Base-by-base conservation (phyloP, 805 yeast species). In the Ogataea polymorpha region DNA sequence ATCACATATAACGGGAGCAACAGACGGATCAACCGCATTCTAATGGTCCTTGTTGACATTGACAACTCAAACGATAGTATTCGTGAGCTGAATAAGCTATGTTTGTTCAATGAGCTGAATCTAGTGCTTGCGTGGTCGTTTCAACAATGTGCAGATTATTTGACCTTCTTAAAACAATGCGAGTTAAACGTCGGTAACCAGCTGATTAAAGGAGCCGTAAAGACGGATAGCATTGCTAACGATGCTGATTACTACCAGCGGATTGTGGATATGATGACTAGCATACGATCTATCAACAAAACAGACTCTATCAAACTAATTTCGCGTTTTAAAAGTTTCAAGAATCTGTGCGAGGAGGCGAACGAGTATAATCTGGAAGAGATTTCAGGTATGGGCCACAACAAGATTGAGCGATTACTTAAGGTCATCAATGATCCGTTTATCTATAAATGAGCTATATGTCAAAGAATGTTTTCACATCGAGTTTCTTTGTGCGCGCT, bases 21-120 rank as follows among this genome's bases (percentile, higher is more conserved):
- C n/a, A 36, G 32, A n/a, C 44, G 44, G 12, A 49, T 23, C 48
- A 65, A 39, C 31, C 53, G 82, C n/a, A 68, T 83, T 2, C 51
- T 84, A 18, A 58, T 84, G 32, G 74, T 77, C 23, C 79, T 82
- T 5, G 81, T 83, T 5, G 93, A 84, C 54, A 75, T 82, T 9
- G 82, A 75, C 10, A 75, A 78, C 20, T 73, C 72, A 21, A 72
- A 71, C 38, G 81, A 77, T 27, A 53, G 68, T 1, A 48, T 77
- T 20, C 65, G 78, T 17, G 71, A 68, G 29, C 50, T 77, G 24
- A 70, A 69, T 59, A 74, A 68, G 37, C 54, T 76, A 14, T 73
- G 79, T 46, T 51, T 77, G 17, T 67, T 70, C 41, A 74, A 76
- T 42, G 75, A 74, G 43, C 49, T 77, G 30, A 61, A 77, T 6